phyloP scores from a whole-genome alignment of 2,329 filamentous ascomycete genomes.

The Alternaria conjuncta region DNA sequence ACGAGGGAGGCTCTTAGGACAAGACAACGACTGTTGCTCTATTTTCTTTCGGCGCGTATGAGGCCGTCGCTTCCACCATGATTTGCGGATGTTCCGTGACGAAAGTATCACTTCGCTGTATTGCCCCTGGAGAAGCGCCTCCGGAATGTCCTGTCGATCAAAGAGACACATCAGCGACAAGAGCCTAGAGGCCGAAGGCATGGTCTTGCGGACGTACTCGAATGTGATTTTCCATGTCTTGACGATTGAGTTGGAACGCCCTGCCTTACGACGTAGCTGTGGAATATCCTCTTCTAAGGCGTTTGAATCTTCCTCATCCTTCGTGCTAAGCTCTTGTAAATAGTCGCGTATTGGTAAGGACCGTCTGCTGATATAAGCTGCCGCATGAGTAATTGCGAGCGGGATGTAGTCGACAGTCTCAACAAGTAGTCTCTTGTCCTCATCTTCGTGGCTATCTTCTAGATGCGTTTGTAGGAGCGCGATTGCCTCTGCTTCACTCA shows the following conservation, averaged over 20 bases:
- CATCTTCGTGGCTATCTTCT: background rate
- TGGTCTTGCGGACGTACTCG: background rate
- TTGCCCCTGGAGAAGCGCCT: conserved; percentile 24
- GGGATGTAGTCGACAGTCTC: conserved; percentile 25
- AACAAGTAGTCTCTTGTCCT: background rate
- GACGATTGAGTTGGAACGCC: conserved; percentile 41
- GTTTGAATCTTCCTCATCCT: background rate
- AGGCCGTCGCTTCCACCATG: background rate
- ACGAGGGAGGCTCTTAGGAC: background rate
- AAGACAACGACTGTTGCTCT: background rate
- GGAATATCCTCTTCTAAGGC: background rate
- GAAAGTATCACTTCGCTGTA: conserved; percentile 9
- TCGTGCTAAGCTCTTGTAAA: conserved; percentile 21
- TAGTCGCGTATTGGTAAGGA: conserved; percentile 29
- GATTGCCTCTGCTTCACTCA: conserved; percentile 21
- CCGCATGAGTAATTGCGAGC: background rate
- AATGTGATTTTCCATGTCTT: conserved; percentile 43
- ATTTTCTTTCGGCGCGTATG: background rate
- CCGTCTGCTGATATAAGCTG: background rate
- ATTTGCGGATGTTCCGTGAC: background rate
- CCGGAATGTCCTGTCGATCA: conserved; percentile 21
- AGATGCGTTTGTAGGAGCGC: conserved; percentile 16
- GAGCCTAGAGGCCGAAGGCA: conserved; percentile 48
- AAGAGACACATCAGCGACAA: conserved; percentile 47
- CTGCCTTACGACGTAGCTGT: conserved; percentile 13